Evolutionary conservation across 345 rosid species (phyloP), one percentile per base, ranked within the genome.

Genomic region (Punica granatum): DNA sequence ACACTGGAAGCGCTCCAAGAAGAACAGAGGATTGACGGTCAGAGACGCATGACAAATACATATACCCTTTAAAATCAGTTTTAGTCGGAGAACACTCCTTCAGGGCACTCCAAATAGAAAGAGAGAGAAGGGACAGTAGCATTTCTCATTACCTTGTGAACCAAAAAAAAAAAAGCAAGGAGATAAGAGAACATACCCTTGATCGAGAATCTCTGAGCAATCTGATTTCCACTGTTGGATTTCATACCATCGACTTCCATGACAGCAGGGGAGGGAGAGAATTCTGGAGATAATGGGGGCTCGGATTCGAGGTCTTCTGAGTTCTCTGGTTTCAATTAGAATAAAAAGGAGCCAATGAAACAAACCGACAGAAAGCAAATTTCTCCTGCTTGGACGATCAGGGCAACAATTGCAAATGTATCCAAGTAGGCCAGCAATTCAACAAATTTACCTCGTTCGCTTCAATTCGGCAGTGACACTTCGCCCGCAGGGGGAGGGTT

Each of bases 171-270:
- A 44, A 36, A 26, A 18, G 3, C 12, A 43, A 46, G 13, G 34
- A 18, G 59, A 48, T 33, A 43, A 44, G 48, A 68, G 69, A 67
- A 72, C 76, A 44, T 14, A 93, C 99, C 97, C 64, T 89, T 86
- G 72, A 88, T 83, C 35, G 97, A 88, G 82, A 82, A 92, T 69
- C 75, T 84, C 2, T 90, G 85, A 68, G 71, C 75, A 88, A 80
- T 83, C 84, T 80, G 94, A 51, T 88, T 86, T n/a, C 85, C 72
- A 83, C 79, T 92, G 46, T 88, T 87, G 32, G 85, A 74, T 66
- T 80, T 86, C 30, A 77, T 73, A 77, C 72, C 86, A 76, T 90
- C 98, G 74, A 88, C 76, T 72, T 90, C 96, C 94, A 92, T 92
- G 11, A 82, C 86, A 1, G 84, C 41, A 37, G 41, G 6, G 11